Evolutionary conservation across 768 basidiomycete species (phyloP).

Genomic region (Termitomyces bulborhizus): DNA sequence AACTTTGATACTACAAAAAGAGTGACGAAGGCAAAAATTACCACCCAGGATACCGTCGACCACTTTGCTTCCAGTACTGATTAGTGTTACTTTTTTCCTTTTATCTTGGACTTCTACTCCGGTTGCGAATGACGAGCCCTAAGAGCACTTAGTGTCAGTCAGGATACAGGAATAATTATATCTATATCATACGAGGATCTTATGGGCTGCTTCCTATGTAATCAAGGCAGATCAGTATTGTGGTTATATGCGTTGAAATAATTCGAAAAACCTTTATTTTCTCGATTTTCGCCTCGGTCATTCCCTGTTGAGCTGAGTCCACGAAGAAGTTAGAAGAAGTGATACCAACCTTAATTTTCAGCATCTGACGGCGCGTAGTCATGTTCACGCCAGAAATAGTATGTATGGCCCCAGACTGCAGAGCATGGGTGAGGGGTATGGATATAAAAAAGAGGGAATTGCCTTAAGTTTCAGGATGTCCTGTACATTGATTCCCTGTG

Average conservation of each 20-base stretch:
- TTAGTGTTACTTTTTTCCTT: conserved; percentile 69
- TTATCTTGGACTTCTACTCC: conserved; percentile 89
- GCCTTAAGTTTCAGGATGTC: conserved; percentile 94
- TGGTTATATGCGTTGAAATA: conserved; percentile 2
- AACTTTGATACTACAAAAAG: not conserved
- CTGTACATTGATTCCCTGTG: conserved; percentile 89
- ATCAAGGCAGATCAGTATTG: not conserved
- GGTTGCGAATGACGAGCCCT: conserved; percentile 91
- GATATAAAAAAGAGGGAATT: conserved; percentile 12
- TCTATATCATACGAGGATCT: conserved; percentile 53
- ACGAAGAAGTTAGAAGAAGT: conserved; percentile 13
- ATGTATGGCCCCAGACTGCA: conserved; percentile 71
- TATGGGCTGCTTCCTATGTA: conserved; percentile 79
- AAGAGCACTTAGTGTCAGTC: not conserved
- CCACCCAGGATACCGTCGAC: conserved; percentile 89
- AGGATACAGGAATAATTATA: not conserved
- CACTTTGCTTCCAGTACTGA: conserved; percentile 90
- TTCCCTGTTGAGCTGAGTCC: conserved; percentile 49
- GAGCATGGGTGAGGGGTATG: conserved; percentile 1
- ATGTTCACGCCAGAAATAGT: conserved; percentile 86
- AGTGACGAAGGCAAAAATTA: conserved; percentile 22
- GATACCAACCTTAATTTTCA: conserved; percentile 80
- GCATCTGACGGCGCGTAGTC: conserved; percentile 83
- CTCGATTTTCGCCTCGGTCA: conserved; percentile 96
- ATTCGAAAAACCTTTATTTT: conserved; percentile 71